phyloP scores from a whole-genome alignment of 1,139 yeast species.

The Geotrichum carabidarum region DNA sequence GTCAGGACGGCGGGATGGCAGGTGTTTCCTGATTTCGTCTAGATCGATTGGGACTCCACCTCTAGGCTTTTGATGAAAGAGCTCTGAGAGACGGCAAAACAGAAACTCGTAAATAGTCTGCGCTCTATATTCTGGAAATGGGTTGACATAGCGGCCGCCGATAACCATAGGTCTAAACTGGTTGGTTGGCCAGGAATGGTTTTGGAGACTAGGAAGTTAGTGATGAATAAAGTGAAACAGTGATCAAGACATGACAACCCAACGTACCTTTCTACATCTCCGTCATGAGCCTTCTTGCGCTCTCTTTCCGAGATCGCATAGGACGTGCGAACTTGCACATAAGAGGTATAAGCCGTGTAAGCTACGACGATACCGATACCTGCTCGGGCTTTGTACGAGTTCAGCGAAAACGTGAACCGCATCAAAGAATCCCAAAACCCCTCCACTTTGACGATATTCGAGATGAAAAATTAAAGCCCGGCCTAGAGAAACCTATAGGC shows the following conservation, averaged over 20 bases:
- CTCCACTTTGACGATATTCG: slow-evolving; percentile 5
- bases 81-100: slow-evolving; percentile 62
- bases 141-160: slow-evolving; percentile 81
- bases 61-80: slow-evolving; percentile 61
- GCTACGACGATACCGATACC: slow-evolving; percentile 55
- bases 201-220: slow-evolving; percentile 27
- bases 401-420: slow-evolving; percentile 17
- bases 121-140: slow-evolving; percentile 84
- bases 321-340: slow-evolving; percentile 53
- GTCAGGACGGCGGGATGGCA: slow-evolving; percentile 60
- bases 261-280: slow-evolving; percentile 19
- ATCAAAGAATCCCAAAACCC: slow-evolving; percentile 3
- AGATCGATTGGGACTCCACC: slow-evolving; percentile 60
- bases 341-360: slow-evolving; percentile 65
- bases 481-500: no score
- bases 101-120: slow-evolving; percentile 86
- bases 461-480: neutral
- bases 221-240: slow-evolving; percentile 3
- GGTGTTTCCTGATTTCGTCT: slow-evolving; percentile 40
- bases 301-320: slow-evolving; percentile 53
- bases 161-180: slow-evolving; percentile 46
- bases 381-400: slow-evolving; percentile 35
- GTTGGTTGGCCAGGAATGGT: slow-evolving; percentile 38
- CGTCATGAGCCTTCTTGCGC: slow-evolving; percentile 26
- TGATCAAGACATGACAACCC: neutral